Conservation (phyloP, 768 basidiomycete genomes). For the Mycena chlorophos region DNA sequence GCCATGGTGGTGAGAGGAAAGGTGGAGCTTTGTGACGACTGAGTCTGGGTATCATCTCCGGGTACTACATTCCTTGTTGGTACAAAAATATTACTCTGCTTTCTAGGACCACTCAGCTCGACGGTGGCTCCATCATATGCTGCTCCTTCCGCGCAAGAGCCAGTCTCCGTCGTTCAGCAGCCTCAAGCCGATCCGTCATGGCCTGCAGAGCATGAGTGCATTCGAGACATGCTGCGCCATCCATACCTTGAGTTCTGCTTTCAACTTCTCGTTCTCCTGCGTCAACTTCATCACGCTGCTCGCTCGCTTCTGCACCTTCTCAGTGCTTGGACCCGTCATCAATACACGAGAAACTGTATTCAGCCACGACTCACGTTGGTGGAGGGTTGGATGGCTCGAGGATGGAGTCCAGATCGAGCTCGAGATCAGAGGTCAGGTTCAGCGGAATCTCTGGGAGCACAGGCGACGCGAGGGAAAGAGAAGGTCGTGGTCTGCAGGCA, state of each 20-base stretch:
- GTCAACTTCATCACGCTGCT: slow-evolving; percentile 76
- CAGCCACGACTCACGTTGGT: slow-evolving; percentile 48
- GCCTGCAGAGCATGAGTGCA: slow-evolving; percentile 40
- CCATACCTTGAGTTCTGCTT: slow-evolving; percentile 57
- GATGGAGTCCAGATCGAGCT: slow-evolving; percentile 46
- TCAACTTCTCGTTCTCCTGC: slow-evolving; percentile 78
- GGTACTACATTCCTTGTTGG: slow-evolving; percentile 8
- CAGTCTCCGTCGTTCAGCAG: slow-evolving; percentile 64
- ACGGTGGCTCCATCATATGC: slow-evolving; percentile 29
- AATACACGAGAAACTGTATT: background rate
- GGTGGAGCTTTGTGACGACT: slow-evolving; percentile 8
- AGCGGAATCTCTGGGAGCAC: slow-evolving; percentile 54
- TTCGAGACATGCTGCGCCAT: slow-evolving; percentile 1
- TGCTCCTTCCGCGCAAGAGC: slow-evolving; percentile 43
- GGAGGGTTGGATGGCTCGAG: slow-evolving; percentile 32
- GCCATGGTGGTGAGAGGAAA: slow-evolving; percentile 26
- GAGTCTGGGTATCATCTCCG: slow-evolving; percentile 6
- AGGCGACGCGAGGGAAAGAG: slow-evolving; percentile 22
- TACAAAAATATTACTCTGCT: slow-evolving; percentile 14
- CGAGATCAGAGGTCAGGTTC: slow-evolving; percentile 42
- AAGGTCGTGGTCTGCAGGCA: slow-evolving; percentile 22
- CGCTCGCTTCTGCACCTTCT: slow-evolving; percentile 66
- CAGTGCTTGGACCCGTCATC: slow-evolving; percentile 31
- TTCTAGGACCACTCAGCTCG: slow-evolving; percentile 24
- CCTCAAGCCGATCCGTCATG: slow-evolving; percentile 73